Base-by-base conservation (phyloP, 257 asterid species). In the Jacaranda mimosifolia region DNA sequence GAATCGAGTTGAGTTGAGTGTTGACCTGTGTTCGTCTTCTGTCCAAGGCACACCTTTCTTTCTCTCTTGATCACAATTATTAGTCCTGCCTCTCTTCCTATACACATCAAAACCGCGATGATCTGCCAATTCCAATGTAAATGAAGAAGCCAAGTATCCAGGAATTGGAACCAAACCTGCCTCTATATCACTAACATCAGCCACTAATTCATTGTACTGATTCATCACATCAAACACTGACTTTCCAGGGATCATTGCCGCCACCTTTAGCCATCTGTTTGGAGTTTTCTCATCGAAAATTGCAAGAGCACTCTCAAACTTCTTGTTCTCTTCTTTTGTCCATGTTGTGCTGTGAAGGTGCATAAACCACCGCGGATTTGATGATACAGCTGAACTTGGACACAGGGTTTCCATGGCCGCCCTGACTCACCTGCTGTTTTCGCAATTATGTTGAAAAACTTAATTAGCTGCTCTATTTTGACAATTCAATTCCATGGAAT, bases 11-110 rank as follows among this genome's bases (percentile, higher is more conserved):
- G 32, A 26, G 32, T 26, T 26, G 32, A 26, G 32, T 26, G 32
- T 0, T 26, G 43, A 93, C 98, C 96, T 92, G 87, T 94, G 98
- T 55, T 94, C 98, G 0, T 94, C 97, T 72, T 94, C 94, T 7
- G 98, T 94, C 98, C 98, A 94, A 0, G 98, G 98, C 5, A 92
- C 90, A 43, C 97, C 96, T 78, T 88, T 92, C 73, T 85, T 94
- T 17, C 97, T 84, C 78, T 92, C 94, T 38, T 90, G 98, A 85
- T 92, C 93, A 73, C 75, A 75, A 45, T 39, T 46, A 70, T 42
- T 43, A 58, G 73, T 70, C 62, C 86, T 83, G 13, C 88, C 84
- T 58, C 92, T 85, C 88, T 89, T 94, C 78, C 92, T 88, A 55
- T 45, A 85, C 73, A 72, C 76, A 59, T 87, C 87, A 56, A 90